Conservation (phyloP, 805 yeast genomes). For the Saccharomyces jurei region DNA sequence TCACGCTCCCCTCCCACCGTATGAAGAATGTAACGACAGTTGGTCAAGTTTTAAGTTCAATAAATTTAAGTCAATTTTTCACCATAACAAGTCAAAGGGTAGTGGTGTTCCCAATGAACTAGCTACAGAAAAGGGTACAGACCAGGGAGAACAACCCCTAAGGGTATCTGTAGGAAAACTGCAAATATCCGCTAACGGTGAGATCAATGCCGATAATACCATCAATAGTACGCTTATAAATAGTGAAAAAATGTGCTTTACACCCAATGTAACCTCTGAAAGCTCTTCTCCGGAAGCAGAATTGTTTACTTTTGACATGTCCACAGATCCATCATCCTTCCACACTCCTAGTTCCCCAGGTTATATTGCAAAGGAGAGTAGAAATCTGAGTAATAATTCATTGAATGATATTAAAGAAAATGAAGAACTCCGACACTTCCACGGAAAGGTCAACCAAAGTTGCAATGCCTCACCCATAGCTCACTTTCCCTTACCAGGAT, state of each 20-base stretch:
- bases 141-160: neutral
- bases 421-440: slow-evolving; percentile 12
- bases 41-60: neutral
- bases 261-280: neutral
- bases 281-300: neutral
- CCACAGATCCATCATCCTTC: neutral
- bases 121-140: neutral
- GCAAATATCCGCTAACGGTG: neutral
- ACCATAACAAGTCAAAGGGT: neutral
- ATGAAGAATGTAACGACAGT: neutral
- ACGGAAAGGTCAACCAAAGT: neutral
- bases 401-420: slow-evolving; percentile 32
- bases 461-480: neutral
- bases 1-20: neutral
- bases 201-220: neutral
- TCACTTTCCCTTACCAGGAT: neutral
- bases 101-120: neutral
- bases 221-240: neutral
- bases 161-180: neutral
- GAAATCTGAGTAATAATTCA: slow-evolving; percentile 23
- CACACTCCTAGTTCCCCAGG: neutral
- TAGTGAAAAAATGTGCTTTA: neutral
- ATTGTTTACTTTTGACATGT: neutral
- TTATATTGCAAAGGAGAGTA: slow-evolving; percentile 7
- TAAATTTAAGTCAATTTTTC: neutral